Percentiles rank a stretch among this genome's conserved stretches.
These are phyloP conservation scores for Camelina laxa DNA, from an alignment of 345 rosid species.

Conservation along the genomic window DNA sequence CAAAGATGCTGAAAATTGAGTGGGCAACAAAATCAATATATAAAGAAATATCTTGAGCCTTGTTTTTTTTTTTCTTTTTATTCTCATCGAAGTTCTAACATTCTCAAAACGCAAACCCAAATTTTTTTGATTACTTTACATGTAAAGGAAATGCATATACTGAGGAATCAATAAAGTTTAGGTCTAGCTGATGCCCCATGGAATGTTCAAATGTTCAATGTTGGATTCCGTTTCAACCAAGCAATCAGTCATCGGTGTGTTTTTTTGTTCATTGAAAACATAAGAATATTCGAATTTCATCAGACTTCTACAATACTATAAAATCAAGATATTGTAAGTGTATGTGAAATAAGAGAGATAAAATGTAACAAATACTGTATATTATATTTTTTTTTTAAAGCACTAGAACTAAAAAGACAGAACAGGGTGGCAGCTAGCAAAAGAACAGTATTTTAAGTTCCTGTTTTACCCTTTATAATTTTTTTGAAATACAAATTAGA, in stretches of 20 bases:
- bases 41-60: conserved; percentile 1
- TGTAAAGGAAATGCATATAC: not conserved
- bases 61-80: not conserved
- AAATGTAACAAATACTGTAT: not conserved
- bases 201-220: conserved; percentile 34
- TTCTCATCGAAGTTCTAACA: conserved; percentile 59
- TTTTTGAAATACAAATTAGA: conserved; percentile 14
- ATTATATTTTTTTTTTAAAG: no score
- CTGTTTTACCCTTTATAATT: conserved; percentile 35
- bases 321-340: no score
- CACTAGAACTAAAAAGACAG: conserved; percentile 30
- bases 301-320: no score
- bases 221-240: conserved; percentile 49
- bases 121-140: not conserved
- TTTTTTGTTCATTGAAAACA: not conserved
- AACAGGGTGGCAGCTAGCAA: conserved; percentile 45
- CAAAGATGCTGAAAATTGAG: conserved; percentile 41
- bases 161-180: conserved; percentile 1
- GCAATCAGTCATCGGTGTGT: not conserved
- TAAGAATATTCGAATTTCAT: no score
- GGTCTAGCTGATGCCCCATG: conserved; percentile 51
- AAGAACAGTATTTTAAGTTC: conserved; percentile 35
- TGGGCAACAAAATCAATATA: conserved; percentile 32
- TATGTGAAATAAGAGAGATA: no score
- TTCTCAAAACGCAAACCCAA: conserved; percentile 40